These are phyloP conservation scores for Blastobotrys parvus DNA, from an alignment of 805 yeast genomes.

Conservation along the genomic window DNA sequence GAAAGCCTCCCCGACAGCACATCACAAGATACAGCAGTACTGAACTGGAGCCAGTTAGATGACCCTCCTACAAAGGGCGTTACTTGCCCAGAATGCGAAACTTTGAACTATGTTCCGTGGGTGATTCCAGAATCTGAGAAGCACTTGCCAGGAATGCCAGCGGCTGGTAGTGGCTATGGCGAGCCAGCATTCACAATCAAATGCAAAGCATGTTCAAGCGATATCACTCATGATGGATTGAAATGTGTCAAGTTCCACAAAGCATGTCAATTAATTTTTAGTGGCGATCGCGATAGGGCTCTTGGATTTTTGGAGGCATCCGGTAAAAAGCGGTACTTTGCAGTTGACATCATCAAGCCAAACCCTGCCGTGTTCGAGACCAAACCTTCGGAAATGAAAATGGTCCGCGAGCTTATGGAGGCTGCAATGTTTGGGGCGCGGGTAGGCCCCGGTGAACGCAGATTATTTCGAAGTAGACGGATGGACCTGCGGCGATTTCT, in stretches of 20 bases:
- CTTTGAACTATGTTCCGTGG: background rate
- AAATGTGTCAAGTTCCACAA: background rate
- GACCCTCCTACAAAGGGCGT: background rate
- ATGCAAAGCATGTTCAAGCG: background rate
- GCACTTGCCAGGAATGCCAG: background rate
- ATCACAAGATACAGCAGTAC: slow-evolving; percentile 9
- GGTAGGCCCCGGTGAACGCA: background rate
- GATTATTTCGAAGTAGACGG: background rate
- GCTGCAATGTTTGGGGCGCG: background rate
- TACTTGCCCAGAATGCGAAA: background rate
- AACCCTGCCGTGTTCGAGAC: background rate
- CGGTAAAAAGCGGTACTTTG: background rate
- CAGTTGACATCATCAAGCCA: background rate
- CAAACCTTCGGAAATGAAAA: background rate
- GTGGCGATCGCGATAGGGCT: background rate
- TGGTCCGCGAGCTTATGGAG: background rate
- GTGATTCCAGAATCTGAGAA: background rate
- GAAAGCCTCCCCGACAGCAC: no score
- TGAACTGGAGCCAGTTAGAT: background rate
- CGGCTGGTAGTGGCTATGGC: no score
- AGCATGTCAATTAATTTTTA: background rate
- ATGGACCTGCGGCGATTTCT: background rate
- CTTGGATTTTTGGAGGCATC: background rate
- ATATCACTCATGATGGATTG: background rate
- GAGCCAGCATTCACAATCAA: background rate